Conservation (phyloP, 192 early-diverging fungal genomes). For the Backusella macrospora region DNA sequence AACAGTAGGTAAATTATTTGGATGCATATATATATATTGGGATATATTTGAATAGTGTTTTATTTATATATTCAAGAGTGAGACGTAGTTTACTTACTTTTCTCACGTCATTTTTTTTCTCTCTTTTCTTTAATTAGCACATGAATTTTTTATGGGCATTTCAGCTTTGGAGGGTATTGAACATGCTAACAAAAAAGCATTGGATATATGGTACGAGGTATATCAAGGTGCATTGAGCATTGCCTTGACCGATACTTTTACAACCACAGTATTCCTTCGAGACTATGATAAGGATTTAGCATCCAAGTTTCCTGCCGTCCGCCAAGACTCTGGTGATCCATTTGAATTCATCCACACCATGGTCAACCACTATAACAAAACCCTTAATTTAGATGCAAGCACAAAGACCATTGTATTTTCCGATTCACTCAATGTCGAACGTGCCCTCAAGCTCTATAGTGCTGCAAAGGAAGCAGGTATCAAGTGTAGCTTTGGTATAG, state of each 20-base stretch:
- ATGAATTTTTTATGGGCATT: conserved; percentile 80
- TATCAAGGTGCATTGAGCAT: conserved; percentile 61
- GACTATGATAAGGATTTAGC: conserved; percentile 61
- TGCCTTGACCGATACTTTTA: conserved; percentile 78
- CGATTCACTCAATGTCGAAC: conserved; percentile 61
- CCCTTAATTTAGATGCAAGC: conserved; percentile 56
- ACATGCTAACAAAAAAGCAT: conserved; percentile 60
- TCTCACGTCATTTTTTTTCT: conserved; percentile 47
- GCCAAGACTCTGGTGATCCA: conserved; percentile 79
- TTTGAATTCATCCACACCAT: conserved; percentile 59
- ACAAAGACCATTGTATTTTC: conserved; percentile 74
- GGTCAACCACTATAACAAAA: conserved; percentile 54
- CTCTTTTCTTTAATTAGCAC: conserved; percentile 47
- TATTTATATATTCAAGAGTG: not conserved
- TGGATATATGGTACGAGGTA: conserved; percentile 61
- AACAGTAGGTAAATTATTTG: conserved; percentile 42
- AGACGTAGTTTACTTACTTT: conserved; percentile 38
- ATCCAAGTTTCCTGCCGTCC: conserved; percentile 54
- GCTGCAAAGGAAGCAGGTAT: conserved; percentile 49
- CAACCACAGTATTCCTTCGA: conserved; percentile 62
- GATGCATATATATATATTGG: not conserved
- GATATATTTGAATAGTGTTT: not conserved
- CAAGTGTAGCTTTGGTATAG: conserved; percentile 69
- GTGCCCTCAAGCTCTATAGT: conserved; percentile 52
- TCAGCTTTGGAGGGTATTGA: conserved; percentile 65